phyloP scores from a whole-genome alignment of 73 alveolate genomes.

The Diophrys sp. region DNA sequence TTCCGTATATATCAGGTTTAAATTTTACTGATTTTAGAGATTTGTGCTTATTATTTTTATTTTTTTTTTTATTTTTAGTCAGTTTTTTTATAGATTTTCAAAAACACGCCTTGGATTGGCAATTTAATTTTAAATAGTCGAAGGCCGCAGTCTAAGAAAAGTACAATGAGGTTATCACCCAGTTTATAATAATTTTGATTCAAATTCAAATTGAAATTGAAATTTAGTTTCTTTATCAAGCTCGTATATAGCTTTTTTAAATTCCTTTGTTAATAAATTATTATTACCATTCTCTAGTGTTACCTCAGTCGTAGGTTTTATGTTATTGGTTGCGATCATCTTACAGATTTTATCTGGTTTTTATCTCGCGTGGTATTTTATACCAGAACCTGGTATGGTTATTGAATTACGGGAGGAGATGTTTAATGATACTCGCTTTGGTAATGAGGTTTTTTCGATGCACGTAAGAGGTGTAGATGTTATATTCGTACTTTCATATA shows the following conservation, averaged over 20 bases:
- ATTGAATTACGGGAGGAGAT: slow-evolving; percentile 37
- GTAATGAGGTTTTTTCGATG: slow-evolving; percentile 28
- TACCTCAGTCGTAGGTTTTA: slow-evolving; percentile 34
- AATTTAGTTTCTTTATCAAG: slow-evolving; percentile 29
- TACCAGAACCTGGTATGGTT: slow-evolving; percentile 46
- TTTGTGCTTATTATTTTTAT: slow-evolving; percentile 1
- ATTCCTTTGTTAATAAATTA: slow-evolving; percentile 26
- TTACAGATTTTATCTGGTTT: slow-evolving; percentile 31
- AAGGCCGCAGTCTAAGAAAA: slow-evolving; percentile 18
- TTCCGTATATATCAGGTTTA: slow-evolving; percentile 17
- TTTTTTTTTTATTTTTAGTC: slow-evolving; percentile 21
- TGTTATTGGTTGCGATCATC: slow-evolving; percentile 32
- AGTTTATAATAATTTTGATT: slow-evolving; percentile 16
- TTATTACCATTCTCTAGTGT: slow-evolving; percentile 42
- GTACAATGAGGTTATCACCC: slow-evolving; percentile 44
- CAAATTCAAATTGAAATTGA: slow-evolving; percentile 32
- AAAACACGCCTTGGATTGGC: slow-evolving; percentile 32
- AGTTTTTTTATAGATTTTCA: slow-evolving; percentile 23
- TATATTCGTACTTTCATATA: slow-evolving; percentile 27
- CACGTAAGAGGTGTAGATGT: slow-evolving; percentile 38
- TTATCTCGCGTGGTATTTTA: slow-evolving; percentile 32
- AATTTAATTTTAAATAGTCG: slow-evolving; percentile 15
- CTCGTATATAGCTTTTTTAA: slow-evolving; percentile 20
- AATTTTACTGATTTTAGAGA: slow-evolving; percentile 2
- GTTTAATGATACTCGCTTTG: slow-evolving; percentile 44